Evolutionary conservation across 2,329 filamentous ascomycete genomes (phyloP).

Genomic region (Orbilia oligospora): DNA sequence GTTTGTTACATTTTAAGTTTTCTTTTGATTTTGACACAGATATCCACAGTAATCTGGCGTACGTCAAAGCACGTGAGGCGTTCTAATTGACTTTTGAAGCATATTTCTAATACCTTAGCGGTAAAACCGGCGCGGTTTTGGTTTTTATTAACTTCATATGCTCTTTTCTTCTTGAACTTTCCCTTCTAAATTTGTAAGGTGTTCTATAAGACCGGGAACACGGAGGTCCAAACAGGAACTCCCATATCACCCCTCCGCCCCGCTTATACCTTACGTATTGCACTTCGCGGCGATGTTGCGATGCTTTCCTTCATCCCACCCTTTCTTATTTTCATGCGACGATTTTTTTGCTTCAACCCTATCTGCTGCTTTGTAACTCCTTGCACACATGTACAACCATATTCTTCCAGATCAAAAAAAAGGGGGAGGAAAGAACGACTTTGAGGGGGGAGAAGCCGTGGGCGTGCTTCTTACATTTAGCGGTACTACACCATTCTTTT

Average conservation of each 20-base stretch:
- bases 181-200: background rate
- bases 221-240: constrained; percentile 18
- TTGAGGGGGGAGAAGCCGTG: constrained; percentile 5
- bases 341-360: background rate
- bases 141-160: background rate
- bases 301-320: constrained; percentile 7
- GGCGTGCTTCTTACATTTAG: constrained; percentile 20
- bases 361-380: background rate
- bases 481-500: constrained; percentile 1
- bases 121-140: constrained; percentile 21
- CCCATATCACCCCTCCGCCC: background rate
- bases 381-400: constrained; percentile 19
- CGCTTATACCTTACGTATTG: too few relatives aligned
- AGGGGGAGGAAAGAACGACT: background rate
- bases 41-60: constrained; percentile 48
- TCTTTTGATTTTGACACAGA: constrained; percentile 31
- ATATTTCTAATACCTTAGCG: constrained; percentile 33
- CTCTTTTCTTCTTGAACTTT: background rate
- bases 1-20: constrained; percentile 31
- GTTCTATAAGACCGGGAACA: background rate
- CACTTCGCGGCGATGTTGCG: background rate
- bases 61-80: constrained; percentile 46
- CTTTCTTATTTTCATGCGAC: background rate
- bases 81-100: constrained; percentile 39
- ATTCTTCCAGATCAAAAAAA: constrained; percentile 19